These are phyloP conservation scores for Trichophyton equinum DNA, from an alignment of 2,329 filamentous ascomycete species.

Conservation along the genomic window DNA sequence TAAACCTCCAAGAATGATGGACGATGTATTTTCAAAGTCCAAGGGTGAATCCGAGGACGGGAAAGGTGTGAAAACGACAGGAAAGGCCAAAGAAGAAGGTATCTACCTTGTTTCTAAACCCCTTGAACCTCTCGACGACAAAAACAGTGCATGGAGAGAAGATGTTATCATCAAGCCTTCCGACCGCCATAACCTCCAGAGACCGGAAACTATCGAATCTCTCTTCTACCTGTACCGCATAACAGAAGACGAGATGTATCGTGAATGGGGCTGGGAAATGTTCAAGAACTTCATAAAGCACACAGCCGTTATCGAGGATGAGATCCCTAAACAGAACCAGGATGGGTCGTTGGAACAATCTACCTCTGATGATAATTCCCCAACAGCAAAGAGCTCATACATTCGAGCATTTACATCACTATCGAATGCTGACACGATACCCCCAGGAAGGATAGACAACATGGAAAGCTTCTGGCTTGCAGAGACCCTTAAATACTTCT, in stretches of 20 bases:
- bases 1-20: conserved; percentile 46
- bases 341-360: not conserved
- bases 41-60: not conserved
- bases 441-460: conserved; percentile 63
- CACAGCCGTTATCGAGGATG: conserved; percentile 57
- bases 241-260: conserved; percentile 76
- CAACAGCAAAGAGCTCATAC: conserved; percentile 13
- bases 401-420: conserved; percentile 65
- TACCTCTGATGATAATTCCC: not conserved
- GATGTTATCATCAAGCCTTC: conserved; percentile 69
- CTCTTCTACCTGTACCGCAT: conserved; percentile 99
- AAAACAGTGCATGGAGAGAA: conserved; percentile 48
- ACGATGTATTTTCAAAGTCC: conserved; percentile 19
- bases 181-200: conserved; percentile 87
- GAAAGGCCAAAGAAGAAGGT: conserved; percentile 18
- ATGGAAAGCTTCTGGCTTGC: conserved; percentile 99
- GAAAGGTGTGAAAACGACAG: conserved; percentile 6
- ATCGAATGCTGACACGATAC: conserved; percentile 58
- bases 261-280: conserved; percentile 98
- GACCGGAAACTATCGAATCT: conserved; percentile 92
- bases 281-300: conserved; percentile 83
- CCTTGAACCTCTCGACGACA: conserved; percentile 20
- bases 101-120: conserved; percentile 25
- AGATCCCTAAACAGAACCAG: not conserved
- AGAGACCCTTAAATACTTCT: conserved; percentile 96